A percentile compares a stretch with the other conserved stretches of the same genome.
Conservation (phyloP, 2,329 filamentous ascomycete species). For the Beauveria sp. region DNA sequence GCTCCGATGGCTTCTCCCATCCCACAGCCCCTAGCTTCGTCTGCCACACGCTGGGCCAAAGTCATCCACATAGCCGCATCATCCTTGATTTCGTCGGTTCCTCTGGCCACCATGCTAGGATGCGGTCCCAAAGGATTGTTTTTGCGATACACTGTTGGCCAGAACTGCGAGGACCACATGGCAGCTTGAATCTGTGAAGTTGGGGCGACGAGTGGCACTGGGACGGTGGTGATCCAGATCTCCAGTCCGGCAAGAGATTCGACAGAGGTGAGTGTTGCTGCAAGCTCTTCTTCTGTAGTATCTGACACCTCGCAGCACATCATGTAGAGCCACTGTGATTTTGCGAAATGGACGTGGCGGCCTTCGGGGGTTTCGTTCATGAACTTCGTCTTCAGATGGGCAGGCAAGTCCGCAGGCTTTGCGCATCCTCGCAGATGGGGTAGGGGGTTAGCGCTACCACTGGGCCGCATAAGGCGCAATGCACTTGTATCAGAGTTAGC, state of each 20-base stretch:
- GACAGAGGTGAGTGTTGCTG: slow-evolving; percentile 36
- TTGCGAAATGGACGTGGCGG: slow-evolving; percentile 50
- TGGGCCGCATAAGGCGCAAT: slow-evolving; percentile 47
- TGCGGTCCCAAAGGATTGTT: slow-evolving; percentile 82
- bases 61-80: slow-evolving; percentile 60
- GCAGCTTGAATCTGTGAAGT: slow-evolving; percentile 69
- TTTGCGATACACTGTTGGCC: slow-evolving; percentile 80
- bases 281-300: slow-evolving; percentile 46
- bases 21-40: slow-evolving; percentile 47
- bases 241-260: slow-evolving; percentile 41
- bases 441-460: slow-evolving; percentile 56
- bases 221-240: slow-evolving; percentile 53
- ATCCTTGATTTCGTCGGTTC: slow-evolving; percentile 58
- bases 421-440: slow-evolving; percentile 70
- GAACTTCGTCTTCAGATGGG: slow-evolving; percentile 53
- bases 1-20: slow-evolving; percentile 66
- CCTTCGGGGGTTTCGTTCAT: slow-evolving; percentile 51
- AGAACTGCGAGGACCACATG: slow-evolving; percentile 68
- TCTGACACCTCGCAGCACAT: slow-evolving; percentile 44
- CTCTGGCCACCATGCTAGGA: slow-evolving; percentile 63
- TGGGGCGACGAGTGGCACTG: slow-evolving; percentile 65
- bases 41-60: slow-evolving; percentile 57
- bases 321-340: slow-evolving; percentile 54
- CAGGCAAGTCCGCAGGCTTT: slow-evolving; percentile 60
- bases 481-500: slow-evolving; percentile 33